phyloP scores from a whole-genome alignment of 2,329 filamentous ascomycete species.

The Annulohypoxylon truncatum region DNA sequence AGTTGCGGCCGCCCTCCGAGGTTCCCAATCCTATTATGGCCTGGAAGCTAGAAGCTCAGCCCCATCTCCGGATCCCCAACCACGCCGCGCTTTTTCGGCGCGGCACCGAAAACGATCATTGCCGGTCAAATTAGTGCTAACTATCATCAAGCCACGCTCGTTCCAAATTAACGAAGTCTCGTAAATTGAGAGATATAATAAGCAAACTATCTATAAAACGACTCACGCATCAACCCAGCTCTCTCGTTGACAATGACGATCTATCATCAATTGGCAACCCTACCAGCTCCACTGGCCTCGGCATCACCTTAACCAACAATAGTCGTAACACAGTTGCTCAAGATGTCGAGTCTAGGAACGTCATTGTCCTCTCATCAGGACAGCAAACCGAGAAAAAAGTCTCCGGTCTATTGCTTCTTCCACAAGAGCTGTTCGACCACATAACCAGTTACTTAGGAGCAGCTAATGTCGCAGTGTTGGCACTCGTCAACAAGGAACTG shows the following conservation, averaged over 20 bases:
- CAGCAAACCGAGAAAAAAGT: neutral
- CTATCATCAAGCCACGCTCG: conserved; percentile 29
- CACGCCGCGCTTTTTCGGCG: neutral
- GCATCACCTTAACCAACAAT: conserved; percentile 13
- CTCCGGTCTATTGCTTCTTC: conserved; percentile 37
- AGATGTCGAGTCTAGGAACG: neutral
- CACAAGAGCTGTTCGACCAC: conserved; percentile 44
- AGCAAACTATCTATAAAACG: conserved; percentile 33
- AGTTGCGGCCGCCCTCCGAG: neutral
- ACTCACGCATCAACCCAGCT: conserved; percentile 11
- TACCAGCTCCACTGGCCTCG: conserved; percentile 12
- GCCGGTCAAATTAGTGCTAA: conserved; percentile 6
- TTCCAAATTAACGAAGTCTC: conserved; percentile 22
- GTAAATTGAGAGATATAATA: conserved; percentile 27
- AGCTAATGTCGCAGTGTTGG: conserved; percentile 39
- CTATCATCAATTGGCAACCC: conserved; percentile 29
- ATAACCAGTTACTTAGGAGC: conserved; percentile 40
- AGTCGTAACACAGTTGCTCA: conserved; percentile 15
- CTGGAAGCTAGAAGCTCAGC: neutral
- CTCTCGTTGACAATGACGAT: conserved; percentile 30
- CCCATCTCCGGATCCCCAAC: neutral
- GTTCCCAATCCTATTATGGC: neutral
- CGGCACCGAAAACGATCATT: neutral
- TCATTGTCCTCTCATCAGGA: neutral
- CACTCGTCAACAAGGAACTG: conserved; percentile 45